These are phyloP conservation scores for Euptelea pleiosperma DNA, from an alignment of 164 flowering plant species.

Conservation along the genomic window DNA sequence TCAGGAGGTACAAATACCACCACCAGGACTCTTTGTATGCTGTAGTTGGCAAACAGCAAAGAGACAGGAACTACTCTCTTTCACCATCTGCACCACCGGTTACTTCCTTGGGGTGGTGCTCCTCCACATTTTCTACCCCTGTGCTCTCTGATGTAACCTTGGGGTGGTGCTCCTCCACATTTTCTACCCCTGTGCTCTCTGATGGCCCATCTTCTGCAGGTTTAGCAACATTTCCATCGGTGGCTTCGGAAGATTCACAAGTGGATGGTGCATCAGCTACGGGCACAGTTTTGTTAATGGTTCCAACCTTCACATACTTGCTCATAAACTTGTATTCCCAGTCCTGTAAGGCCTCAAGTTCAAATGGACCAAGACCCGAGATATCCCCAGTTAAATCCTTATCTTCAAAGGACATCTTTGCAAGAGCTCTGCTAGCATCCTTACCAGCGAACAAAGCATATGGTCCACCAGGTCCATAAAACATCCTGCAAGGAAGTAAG, in stretches of 20 bases:
- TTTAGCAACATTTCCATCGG: conserved; percentile 25
- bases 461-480: conserved; percentile 99
- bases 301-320: conserved; percentile 92
- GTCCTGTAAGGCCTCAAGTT: conserved; percentile 90
- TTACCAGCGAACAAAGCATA: conserved; percentile 94
- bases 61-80: conserved; percentile 6
- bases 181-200: conserved; percentile 18
- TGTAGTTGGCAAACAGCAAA: not conserved
- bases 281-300: conserved; percentile 43
- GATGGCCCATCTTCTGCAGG: conserved; percentile 25
- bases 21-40: not conserved
- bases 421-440: conserved; percentile 97
- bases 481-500: conserved; percentile 55
- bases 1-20: not conserved
- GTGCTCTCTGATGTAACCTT: no score
- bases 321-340: conserved; percentile 99
- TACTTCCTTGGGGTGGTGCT: conserved; percentile 19
- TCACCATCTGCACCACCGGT: conserved; percentile 2
- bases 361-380: conserved; percentile 87
- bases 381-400: conserved; percentile 86
- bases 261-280: conserved; percentile 30
- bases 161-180: conserved; percentile 8
- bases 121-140: no score
- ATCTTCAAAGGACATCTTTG: conserved; percentile 96
- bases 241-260: conserved; percentile 30